Evolutionary conservation across 176 grass and related monocot genomes (phyloP), one percentile per base, ranked within the genome.

Genomic region (Pontederia crassipes): DNA sequence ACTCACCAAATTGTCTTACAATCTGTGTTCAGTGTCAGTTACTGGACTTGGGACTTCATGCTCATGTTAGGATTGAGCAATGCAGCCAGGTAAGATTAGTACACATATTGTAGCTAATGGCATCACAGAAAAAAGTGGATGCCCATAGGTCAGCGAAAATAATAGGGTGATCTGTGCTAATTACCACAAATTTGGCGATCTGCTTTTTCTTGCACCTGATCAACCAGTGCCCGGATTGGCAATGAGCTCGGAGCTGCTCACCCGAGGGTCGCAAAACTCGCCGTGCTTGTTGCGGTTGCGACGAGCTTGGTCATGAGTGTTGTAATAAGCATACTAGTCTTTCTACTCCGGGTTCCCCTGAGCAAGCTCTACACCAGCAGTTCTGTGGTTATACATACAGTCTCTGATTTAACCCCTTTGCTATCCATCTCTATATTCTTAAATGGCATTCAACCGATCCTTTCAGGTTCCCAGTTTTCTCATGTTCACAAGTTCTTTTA

Each of bases 1-100:
- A 40, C 11, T 17, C n/a, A 12, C 14, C 51, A n/a, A 15, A 6
- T 54, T 40, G 2, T 40, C 32, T 40, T 40, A 40, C 32, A 40
- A 40, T 7, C 32, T 40, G 32, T 40, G 32, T 54, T 54, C 78
- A 88, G 89, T 75, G 69, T 85, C 50, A 95, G 88, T 57, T 95
- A 95, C 73, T 95, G 85, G 85, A 85, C 80, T 62, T 82, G 89
- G 89, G 89, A 95, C 57, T 88, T 95, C 66, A 78, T 76, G 52
- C 82, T 95, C 81, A 95, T 95, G 81, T 75, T 88, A 62, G 89
- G 85, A 13, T 64, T 95, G 58, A 76, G 84, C 61, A 85, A 95
- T 64, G 85, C 85, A 46, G 69, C 84, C 32, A 95, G 85, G 89
- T n/a, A n/a, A n/a, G n/a, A n/a, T 85, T 15, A 62, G 81, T 72